These are phyloP conservation scores for Neofusicoccum sp. DNA, from an alignment of 2,329 filamentous ascomycete genomes.

Conservation along the genomic window DNA sequence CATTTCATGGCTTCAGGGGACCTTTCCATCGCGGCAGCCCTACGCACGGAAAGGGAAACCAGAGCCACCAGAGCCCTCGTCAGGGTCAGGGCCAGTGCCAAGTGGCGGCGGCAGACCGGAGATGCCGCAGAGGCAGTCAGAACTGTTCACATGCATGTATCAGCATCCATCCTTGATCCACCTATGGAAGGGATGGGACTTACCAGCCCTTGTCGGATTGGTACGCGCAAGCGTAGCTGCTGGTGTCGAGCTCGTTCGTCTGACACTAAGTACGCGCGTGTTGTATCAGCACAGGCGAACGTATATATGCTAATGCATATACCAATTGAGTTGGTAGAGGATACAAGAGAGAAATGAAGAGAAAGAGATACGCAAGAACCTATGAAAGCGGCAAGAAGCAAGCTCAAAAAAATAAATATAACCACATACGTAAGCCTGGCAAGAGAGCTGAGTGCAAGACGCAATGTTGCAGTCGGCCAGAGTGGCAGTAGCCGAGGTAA, in stretches of 20 bases:
- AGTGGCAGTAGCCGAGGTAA: not conserved
- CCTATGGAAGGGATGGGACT: not conserved
- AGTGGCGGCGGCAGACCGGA: not conserved
- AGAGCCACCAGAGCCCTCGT: not conserved
- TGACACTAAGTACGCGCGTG: not conserved
- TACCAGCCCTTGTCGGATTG: not conserved
- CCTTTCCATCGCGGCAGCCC: no score
- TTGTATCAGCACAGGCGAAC: not conserved
- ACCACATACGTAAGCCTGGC: not conserved
- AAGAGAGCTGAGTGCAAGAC: not conserved
- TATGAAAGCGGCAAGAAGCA: not conserved
- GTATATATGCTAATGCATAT: not conserved
- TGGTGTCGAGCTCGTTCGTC: not conserved
- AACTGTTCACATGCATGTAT: not conserved
- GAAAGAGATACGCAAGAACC: not conserved
- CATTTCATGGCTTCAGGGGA: not conserved
- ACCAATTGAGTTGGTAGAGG: no score
- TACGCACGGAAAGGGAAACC: not conserved
- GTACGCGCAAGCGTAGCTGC: not conserved
- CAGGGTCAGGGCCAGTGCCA: not conserved
- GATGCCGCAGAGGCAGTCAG: not conserved
- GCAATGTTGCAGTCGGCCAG: not conserved
- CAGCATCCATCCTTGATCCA: not conserved
- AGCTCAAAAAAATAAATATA: no score
- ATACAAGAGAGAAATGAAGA: not conserved